phyloP scores from a whole-genome alignment of 495 filamentous ascomycete species.

The Physcia stellaris region DNA sequence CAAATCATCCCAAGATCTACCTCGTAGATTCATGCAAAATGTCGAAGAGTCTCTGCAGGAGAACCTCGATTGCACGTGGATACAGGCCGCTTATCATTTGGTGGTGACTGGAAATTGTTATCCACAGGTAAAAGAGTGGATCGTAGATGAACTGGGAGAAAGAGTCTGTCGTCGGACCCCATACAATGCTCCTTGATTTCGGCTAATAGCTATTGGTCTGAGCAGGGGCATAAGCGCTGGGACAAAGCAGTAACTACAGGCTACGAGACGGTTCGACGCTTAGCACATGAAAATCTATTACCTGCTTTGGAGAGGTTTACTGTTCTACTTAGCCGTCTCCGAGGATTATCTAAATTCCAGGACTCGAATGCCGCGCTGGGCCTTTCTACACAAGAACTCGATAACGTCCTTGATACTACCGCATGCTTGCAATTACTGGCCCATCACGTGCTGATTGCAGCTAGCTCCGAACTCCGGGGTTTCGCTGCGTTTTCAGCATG shows the following conservation, averaged over 20 bases:
- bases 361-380: constrained; percentile 52
- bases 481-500: constrained; percentile 72
- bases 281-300: constrained; percentile 76
- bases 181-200: background rate
- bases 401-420: constrained; percentile 53
- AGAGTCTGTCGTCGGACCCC: constrained; percentile 54
- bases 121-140: constrained; percentile 66
- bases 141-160: constrained; percentile 76
- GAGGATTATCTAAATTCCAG: constrained; percentile 76
- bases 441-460: constrained; percentile 55
- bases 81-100: constrained; percentile 71
- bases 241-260: constrained; percentile 70
- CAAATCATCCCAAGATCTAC: constrained; percentile 70
- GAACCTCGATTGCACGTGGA: constrained; percentile 47
- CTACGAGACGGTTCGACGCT: constrained; percentile 58
- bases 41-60: constrained; percentile 52
- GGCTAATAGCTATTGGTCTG: constrained; percentile 10
- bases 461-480: constrained; percentile 64
- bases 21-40: constrained; percentile 58
- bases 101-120: constrained; percentile 75
- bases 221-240: constrained; percentile 86
- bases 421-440: constrained; percentile 59
- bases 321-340: constrained; percentile 68
- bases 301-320: constrained; percentile 74
- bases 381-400: constrained; percentile 43